Conservation (phyloP, 768 basidiomycete genomes). For the Lyophyllum shimeji region DNA sequence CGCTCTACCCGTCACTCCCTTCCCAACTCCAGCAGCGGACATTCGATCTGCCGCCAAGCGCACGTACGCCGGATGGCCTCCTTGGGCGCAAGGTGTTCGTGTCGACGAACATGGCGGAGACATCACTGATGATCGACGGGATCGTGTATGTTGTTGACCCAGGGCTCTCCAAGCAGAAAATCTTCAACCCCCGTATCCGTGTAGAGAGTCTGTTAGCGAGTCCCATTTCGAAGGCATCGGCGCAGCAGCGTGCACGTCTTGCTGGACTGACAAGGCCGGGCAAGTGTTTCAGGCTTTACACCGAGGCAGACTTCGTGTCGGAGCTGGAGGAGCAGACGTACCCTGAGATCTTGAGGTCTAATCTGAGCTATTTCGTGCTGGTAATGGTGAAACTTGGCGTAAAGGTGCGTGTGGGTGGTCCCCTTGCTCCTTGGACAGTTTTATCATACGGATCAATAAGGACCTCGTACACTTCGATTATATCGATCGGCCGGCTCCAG, state of each 20-base stretch:
- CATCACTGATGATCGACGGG: conserved; percentile 95
- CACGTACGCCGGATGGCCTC: conserved; percentile 62
- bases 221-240: conserved; percentile 95
- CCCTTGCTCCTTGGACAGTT: conserved; percentile 4
- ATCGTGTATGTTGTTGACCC: conserved; percentile 99
- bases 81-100: conserved; percentile 93
- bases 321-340: conserved; percentile 97
- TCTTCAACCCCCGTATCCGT: conserved; percentile 96
- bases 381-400: conserved; percentile 94
- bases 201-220: conserved; percentile 92
- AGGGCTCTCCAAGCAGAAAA: conserved; percentile 96
- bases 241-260: conserved; percentile 94
- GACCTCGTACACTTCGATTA: conserved; percentile 89
- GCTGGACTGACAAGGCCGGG: conserved; percentile 95
- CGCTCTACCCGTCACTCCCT: conserved; percentile 93
- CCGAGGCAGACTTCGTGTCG: conserved; percentile 94
- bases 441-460: conserved; percentile 27
- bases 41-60: conserved; percentile 82
- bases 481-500: conserved; percentile 91
- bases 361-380: conserved; percentile 89
- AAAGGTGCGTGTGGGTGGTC: conserved; percentile 47
- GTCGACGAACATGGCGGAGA: conserved; percentile 97
- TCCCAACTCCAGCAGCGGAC: conserved; percentile 95
- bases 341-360: conserved; percentile 93
- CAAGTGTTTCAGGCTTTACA: conserved; percentile 96